Base-by-base conservation (phyloP, 1,284 basidiomycete species). In the Cerioporus squamosus region DNA sequence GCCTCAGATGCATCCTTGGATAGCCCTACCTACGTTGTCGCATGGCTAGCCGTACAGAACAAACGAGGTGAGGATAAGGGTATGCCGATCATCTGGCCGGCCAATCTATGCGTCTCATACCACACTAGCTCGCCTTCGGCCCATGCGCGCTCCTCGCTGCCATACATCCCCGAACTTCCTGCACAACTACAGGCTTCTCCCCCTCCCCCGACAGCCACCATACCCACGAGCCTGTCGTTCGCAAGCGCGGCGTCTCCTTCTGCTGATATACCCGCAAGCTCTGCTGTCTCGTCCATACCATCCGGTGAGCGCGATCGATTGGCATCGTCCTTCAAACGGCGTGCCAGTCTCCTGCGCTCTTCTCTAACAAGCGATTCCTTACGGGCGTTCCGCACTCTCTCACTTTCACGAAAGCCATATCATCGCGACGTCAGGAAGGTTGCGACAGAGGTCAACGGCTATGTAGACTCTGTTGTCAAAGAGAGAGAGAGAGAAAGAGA, bases 21-120 rank as follows among this genome's bases (percentile, higher is more conserved):
- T 57, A 55, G 24, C 53, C 51, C 10, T 2, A n/a, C 6, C 72
- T 91, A 84, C 68, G 72, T 90, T 51, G 84, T 92, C 56, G 87
- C 81, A 2, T 91, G 88, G 86, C 79, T 92, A 38, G 80, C 78
- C 20, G 85, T 92, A 12, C 84, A 90, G 70, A 91, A 90, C 65
- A 86, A 82, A 58, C 87, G 87, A 62, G 89, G 88, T 31, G 89
- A 90, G 70, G 87, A 89, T 61, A 91, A 91, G 66, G 90, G 90
- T 2, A 75, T 90, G 44, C 77, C 81, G n/a, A 76, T 89, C 46
- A 83, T 92, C 59, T 92, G 90, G 78, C 90, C 90, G 0, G 72
- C 80, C 2, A 72, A 76, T 3, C 81, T 91, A 5, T 87, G 85
- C 64, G 71, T 90, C 33, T 73, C 80, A 0, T 85, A 81, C 60